Percentiles rank a stretch among this genome's conserved stretches.
phyloP scores from a whole-genome alignment of 495 filamentous ascomycete genomes.

The Penicillium flavigenum region DNA sequence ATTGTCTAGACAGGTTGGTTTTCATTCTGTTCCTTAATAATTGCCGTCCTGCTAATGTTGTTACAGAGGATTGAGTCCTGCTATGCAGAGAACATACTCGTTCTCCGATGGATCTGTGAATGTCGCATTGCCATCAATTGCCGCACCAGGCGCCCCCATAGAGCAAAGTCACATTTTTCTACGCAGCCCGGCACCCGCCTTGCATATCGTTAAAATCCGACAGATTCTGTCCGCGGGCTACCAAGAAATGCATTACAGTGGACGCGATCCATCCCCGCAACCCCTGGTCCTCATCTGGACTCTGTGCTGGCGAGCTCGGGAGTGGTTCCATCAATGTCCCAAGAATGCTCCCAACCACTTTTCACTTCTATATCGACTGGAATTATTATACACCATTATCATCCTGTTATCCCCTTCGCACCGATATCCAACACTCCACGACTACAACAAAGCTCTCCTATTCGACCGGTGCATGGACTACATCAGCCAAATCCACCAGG shows the following conservation, averaged over 20 bases:
- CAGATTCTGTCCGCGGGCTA: slow-evolving; percentile 79
- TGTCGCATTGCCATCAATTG: slow-evolving; percentile 55
- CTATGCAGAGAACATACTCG: slow-evolving; percentile 77
- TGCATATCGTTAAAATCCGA: slow-evolving; percentile 73
- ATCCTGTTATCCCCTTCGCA: slow-evolving; percentile 77
- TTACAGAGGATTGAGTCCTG: slow-evolving; percentile 72
- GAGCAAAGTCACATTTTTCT: slow-evolving; percentile 46
- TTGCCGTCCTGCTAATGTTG: slow-evolving; percentile 8
- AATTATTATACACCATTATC: slow-evolving; percentile 80
- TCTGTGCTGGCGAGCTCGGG: slow-evolving; percentile 60
- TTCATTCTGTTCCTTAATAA: not conserved
- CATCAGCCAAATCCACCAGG: slow-evolving; percentile 43
- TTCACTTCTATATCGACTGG: slow-evolving; percentile 71
- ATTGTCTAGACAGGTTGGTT: slow-evolving; percentile 76
- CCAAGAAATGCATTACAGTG: slow-evolving; percentile 73
- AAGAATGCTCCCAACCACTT: slow-evolving; percentile 55
- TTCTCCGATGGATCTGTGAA: slow-evolving; percentile 86
- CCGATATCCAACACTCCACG: slow-evolving; percentile 58
- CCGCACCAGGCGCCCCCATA: slow-evolving; percentile 29
- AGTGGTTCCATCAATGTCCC: slow-evolving; percentile 66
- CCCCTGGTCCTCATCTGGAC: slow-evolving; percentile 59
- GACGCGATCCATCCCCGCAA: slow-evolving; percentile 60
- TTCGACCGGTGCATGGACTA: slow-evolving; percentile 82
- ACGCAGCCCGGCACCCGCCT: slow-evolving; percentile 49
- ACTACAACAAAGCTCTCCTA: slow-evolving; percentile 70